Conservation (phyloP, 495 filamentous ascomycete genomes). For the Pseudomonodictys pantanalensis region DNA sequence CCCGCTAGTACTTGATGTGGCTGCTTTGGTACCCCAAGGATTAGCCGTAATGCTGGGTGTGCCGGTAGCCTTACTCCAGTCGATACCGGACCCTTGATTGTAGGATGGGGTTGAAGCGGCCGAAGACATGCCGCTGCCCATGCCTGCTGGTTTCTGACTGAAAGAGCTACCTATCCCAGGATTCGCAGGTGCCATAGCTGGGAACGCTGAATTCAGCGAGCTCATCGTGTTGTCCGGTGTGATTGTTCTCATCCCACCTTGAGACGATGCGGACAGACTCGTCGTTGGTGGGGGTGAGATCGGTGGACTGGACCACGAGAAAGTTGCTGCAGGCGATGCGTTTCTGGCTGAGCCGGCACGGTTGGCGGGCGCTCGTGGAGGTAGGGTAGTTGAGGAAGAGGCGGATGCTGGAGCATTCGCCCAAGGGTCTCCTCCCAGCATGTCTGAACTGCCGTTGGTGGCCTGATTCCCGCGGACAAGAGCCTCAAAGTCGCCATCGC, state of each 20-base stretch:
- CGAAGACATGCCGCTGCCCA: slow-evolving; percentile 23
- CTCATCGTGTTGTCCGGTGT: slow-evolving; percentile 54
- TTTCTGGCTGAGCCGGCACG: slow-evolving; percentile 16
- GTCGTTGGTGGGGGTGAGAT: slow-evolving; percentile 7
- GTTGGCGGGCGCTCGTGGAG: slow-evolving; percentile 18
- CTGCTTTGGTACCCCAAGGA: slow-evolving; percentile 8
- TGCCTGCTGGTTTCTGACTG: slow-evolving; percentile 16
- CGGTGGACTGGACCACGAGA: slow-evolving; percentile 34
- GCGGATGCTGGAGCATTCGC: slow-evolving; percentile 19
- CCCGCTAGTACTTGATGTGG: slow-evolving; percentile 1
- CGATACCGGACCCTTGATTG: slow-evolving; percentile 14
- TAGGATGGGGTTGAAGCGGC: slow-evolving; percentile 10
- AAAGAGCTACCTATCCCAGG: slow-evolving; percentile 15
- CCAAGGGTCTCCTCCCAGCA: slow-evolving; percentile 43
- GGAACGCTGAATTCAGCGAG: slow-evolving; percentile 51
- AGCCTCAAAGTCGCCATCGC: slow-evolving; percentile 73
- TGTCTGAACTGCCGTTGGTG: slow-evolving; percentile 35
- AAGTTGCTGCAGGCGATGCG: slow-evolving; percentile 24
- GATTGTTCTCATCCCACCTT: slow-evolving; percentile 15
- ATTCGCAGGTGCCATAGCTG: slow-evolving; percentile 39
- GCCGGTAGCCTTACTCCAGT: slow-evolving; percentile 22
- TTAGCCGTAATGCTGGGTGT: slow-evolving; percentile 11
- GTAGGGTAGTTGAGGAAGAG: slow-evolving; percentile 20
- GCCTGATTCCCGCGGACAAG: slow-evolving; percentile 68
- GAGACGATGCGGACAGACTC: slow-evolving; percentile 17